Base-by-base conservation (phyloP, 2,329 filamentous ascomycete species). In the Ascochyta clinopodiicola region DNA sequence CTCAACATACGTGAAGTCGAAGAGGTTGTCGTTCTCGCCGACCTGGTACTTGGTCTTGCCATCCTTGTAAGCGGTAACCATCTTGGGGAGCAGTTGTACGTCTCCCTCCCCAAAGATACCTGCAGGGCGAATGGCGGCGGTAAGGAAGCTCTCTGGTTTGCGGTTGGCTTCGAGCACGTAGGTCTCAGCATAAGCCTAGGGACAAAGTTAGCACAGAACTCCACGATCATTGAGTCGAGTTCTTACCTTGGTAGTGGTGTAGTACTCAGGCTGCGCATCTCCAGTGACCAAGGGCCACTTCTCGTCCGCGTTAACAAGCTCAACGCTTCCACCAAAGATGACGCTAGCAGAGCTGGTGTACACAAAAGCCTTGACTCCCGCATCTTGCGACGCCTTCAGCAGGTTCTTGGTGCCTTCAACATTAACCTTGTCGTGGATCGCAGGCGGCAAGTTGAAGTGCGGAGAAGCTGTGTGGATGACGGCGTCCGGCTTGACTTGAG, bases 1-100 rank as follows among this genome's bases (percentile, higher is more conserved):
- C 36, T 75, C 79, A 39, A 82, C 78, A 61, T 82, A 82, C 34
- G 80, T 82, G 58, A 81, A 83, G 67, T 84, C 81, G 71, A 81
- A 83, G 2, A 83, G 70, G 64, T 84, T 84, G 51, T 79, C 75
- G 65, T 83, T 83, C 19, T 73, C 66, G 47, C 81, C 82, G 43
- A 84, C 72, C 59, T 84, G 81, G 59, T 80, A 78, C 62, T 79
- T 81, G 53, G 75, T 79, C 66, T 81, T 80, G 34, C 80, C 78
- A 46, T 75, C 75, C 62, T 74, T 75, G 64, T 78, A 80, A 1
- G 77, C 79, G n/a, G 60, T 68, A 22, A 81, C 63, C 48, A 80
- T 76, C 38, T 75, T 75, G 5, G 80, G 80, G 19, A 81, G 74
- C 22, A 78, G 53, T 59, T 81, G 70, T 21, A 80, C 75, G 59